A percentile compares a stretch with the other conserved stretches of the same genome.
Conservation (phyloP, 495 filamentous ascomycete species). For the Hypoxylon cercidicola region DNA sequence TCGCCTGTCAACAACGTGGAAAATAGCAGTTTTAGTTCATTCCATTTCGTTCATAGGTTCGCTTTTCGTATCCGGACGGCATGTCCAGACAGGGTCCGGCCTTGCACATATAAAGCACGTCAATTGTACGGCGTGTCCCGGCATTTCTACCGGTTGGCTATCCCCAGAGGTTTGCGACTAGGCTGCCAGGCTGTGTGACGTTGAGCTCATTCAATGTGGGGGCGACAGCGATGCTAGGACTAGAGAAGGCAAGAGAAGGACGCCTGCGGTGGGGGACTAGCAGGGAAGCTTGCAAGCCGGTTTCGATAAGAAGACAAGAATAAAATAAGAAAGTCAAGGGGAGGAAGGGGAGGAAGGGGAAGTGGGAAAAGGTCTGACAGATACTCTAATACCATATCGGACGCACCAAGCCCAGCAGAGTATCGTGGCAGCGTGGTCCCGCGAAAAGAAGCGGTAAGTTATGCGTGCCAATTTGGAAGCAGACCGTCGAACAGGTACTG, state of each 20-base stretch:
- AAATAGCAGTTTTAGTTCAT: neutral
- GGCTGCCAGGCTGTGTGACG: constrained; percentile 37
- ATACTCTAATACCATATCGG: constrained; percentile 26
- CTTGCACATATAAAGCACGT: constrained; percentile 31
- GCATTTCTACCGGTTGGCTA: constrained; percentile 31
- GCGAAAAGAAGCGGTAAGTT: constrained; percentile 36
- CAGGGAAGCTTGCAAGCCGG: constrained; percentile 20
- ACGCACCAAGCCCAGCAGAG: constrained; percentile 17
- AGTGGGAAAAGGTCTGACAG: constrained; percentile 25
- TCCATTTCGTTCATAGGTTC: constrained; percentile 11
- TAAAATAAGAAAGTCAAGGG: constrained; percentile 29
- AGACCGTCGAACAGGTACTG: constrained; percentile 29
- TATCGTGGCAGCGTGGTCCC: constrained; percentile 18
- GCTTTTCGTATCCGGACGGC: constrained; percentile 24
- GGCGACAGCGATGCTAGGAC: constrained; percentile 23
- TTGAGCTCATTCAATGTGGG: constrained; percentile 40
- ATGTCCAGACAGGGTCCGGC: constrained; percentile 16
- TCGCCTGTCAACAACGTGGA: constrained; percentile 29
- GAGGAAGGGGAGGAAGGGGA: constrained; percentile 14
- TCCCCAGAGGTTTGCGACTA: constrained; percentile 29
- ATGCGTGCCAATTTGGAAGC: constrained; percentile 29
- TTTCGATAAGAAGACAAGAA: constrained; percentile 34
- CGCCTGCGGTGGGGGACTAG: constrained; percentile 27
- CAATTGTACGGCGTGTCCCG: constrained; percentile 26
- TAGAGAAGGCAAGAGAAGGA: constrained; percentile 29